Evolutionary conservation across 108 stramenopile species (phyloP).

Genomic region (Pseudonitzschia multistriata): DNA sequence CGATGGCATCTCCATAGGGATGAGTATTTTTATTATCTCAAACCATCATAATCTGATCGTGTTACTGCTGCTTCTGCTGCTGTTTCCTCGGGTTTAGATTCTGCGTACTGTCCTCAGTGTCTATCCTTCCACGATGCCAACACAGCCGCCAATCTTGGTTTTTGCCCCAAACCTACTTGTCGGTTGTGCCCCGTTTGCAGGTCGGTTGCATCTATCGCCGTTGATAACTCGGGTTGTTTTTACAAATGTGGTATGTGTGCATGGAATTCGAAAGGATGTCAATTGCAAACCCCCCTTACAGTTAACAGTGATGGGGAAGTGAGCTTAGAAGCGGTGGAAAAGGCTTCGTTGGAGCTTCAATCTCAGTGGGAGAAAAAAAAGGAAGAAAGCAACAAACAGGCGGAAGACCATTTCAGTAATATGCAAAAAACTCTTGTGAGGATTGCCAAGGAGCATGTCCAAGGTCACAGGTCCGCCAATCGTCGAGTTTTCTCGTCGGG

Average conservation of each 20-base stretch:
- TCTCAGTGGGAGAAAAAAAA: constrained; percentile 16
- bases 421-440: constrained; percentile 32
- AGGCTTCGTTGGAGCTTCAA: constrained; percentile 21
- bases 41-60: no score
- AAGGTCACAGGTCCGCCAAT: constrained; percentile 27
- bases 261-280: constrained; percentile 41
- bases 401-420: constrained; percentile 31
- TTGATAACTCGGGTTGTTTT: constrained; percentile 19
- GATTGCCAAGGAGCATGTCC: constrained; percentile 30
- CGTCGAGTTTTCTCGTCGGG: constrained; percentile 4
- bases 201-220: constrained; percentile 36
- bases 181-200: constrained; percentile 63
- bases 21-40: no score
- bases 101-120: constrained; percentile 74
- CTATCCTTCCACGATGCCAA: constrained; percentile 66
- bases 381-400: constrained; percentile 16
- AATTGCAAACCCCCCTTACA: constrained; percentile 17
- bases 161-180: constrained; percentile 45
- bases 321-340: constrained; percentile 30
- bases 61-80: no score
- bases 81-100: constrained; percentile 19
- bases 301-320: constrained; percentile 21
- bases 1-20: no score
- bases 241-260: constrained; percentile 54
- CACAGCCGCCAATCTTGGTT: constrained; percentile 39